Base-by-base conservation (phyloP, 2,329 filamentous ascomycete genomes). In the Botrytis porri region DNA sequence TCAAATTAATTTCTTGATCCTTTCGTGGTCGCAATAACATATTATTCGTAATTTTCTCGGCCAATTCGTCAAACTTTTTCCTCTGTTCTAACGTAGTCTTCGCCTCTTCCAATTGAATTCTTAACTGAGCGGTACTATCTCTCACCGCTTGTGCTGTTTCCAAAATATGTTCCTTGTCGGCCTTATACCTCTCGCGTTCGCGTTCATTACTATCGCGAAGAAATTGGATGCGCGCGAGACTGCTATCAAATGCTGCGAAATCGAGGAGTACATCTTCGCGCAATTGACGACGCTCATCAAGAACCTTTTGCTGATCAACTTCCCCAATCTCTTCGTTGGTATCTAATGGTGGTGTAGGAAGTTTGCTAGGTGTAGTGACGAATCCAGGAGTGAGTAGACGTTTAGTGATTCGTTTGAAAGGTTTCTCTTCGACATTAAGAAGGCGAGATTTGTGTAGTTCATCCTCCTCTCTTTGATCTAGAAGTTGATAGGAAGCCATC, bases 381-480 rank as follows among this genome's bases (percentile, higher is more conserved):
- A 93, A 89, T 71, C 89, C 88, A 25, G 92, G 88, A 35, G 88
- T 87, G 8, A 93, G 86, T 14, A 98, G 88, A 45, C 93, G 91
- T 83, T 94, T 94, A 35, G 93, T 93, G 74, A 98, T 90, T 74
- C 95, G 92, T 82, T 93, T 93, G 85, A 97, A 98, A 0, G 94
- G 94, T 73, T 94, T 94, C 80, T 97, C 93, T 85, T 98, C 95
- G 75, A 98, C 92, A 76, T 93, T 93, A 54, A 98, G 88, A 6
- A 98, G 91, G 60, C 95, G 93, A 43, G 88, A 88, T 80, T 95
- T 95, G 85, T 98, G 95, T 54, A 98, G 90, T 76, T 94, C 91
- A 81, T 94, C 91, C 83, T 94, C 92, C 76, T 94, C 92, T 76
- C 88, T 86, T 77, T 92, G 91, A 72, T 94, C 91, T 66, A 97